These are phyloP conservation scores for Protomyces arabidopsidicola DNA, from an alignment of 1,139 yeast genomes.

Conservation along the genomic window DNA sequence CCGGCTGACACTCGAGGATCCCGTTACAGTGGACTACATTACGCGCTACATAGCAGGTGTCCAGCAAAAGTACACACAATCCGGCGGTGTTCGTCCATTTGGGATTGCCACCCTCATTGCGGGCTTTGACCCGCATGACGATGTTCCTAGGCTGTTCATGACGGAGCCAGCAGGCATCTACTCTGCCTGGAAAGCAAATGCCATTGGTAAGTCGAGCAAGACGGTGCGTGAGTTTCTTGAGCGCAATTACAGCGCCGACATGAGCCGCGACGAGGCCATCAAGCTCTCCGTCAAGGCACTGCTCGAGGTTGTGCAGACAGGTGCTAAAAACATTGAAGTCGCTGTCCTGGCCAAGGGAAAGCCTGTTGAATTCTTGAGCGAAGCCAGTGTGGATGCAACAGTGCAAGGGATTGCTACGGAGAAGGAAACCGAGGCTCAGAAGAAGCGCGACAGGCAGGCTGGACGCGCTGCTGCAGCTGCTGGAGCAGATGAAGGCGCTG, in stretches of 20 bases:
- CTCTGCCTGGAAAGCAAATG: conserved; percentile 98
- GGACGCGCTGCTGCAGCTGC: background rate
- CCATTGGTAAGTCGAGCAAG: conserved; percentile 92
- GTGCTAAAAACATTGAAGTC: conserved; percentile 91
- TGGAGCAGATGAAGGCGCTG: background rate
- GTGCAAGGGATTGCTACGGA: conserved; percentile 87
- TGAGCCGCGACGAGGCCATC: conserved; percentile 69
- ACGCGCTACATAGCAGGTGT: conserved; percentile 95
- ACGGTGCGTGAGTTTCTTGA: conserved; percentile 95
- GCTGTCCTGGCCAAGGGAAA: conserved; percentile 74
- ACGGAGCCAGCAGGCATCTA: conserved; percentile 98
- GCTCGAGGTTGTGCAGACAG: conserved; percentile 95
- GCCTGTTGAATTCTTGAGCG: conserved; percentile 45
- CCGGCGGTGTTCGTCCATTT: conserved; percentile 94
- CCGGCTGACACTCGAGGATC: conserved; percentile 85
- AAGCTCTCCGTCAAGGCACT: conserved; percentile 79
- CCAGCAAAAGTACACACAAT: conserved; percentile 95
- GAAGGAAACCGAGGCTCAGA: conserved; percentile 83
- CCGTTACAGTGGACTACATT: conserved; percentile 86
- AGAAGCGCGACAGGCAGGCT: conserved; percentile 51
- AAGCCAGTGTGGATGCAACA: conserved; percentile 68
- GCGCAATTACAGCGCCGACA: conserved; percentile 73
- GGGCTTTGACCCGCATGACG: conserved; percentile 86
- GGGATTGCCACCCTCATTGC: conserved; percentile 93
- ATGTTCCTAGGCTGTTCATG: conserved; percentile 75